A percentile compares a stretch with the other conserved stretches of the same genome.
Conservation (phyloP, 2,329 filamentous ascomycete genomes). For the Phaeoacremonium minimum region DNA sequence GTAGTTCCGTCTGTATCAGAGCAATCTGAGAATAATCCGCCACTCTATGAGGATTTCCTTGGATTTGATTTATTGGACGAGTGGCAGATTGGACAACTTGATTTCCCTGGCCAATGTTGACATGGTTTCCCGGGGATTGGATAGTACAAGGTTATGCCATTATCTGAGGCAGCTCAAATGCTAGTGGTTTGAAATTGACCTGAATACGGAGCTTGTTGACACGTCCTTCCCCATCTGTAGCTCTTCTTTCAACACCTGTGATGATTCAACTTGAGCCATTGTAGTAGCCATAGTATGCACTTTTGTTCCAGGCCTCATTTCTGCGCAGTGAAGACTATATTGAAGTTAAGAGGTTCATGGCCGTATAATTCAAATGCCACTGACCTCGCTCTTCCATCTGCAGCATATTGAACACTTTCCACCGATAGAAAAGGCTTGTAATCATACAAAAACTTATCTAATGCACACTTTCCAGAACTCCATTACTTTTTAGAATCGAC, state of each 20-base stretch:
- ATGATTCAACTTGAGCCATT: neutral
- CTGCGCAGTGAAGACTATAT: no score
- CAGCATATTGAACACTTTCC: no score
- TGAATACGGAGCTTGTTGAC: slow-evolving; percentile 6
- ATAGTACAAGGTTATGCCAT: slow-evolving; percentile 8
- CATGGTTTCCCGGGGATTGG: slow-evolving; percentile 8
- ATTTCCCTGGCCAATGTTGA: slow-evolving; percentile 14
- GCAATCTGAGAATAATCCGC: slow-evolving; percentile 12
- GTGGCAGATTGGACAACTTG: slow-evolving; percentile 16
- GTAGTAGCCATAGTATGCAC: no score
- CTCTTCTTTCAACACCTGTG: neutral
- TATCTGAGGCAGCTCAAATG: slow-evolving; percentile 8
- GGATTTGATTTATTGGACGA: slow-evolving; percentile 18
- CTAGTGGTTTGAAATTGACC: slow-evolving; percentile 9
- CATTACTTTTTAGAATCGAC: no score
- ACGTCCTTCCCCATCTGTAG: neutral
- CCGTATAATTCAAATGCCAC: neutral
- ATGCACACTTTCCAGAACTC: no score
- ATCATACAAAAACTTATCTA: no score
- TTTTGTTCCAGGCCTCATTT: no score
- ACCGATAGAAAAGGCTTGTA: slow-evolving; percentile 63
- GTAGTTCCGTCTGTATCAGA: slow-evolving; percentile 12
- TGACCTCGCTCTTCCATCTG: neutral
- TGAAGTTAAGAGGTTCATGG: no score
- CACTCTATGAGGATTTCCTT: slow-evolving; percentile 14